These are phyloP conservation scores for Colletotrichum eremochloae DNA, from an alignment of 2,329 filamentous ascomycete species.

Conservation along the genomic window DNA sequence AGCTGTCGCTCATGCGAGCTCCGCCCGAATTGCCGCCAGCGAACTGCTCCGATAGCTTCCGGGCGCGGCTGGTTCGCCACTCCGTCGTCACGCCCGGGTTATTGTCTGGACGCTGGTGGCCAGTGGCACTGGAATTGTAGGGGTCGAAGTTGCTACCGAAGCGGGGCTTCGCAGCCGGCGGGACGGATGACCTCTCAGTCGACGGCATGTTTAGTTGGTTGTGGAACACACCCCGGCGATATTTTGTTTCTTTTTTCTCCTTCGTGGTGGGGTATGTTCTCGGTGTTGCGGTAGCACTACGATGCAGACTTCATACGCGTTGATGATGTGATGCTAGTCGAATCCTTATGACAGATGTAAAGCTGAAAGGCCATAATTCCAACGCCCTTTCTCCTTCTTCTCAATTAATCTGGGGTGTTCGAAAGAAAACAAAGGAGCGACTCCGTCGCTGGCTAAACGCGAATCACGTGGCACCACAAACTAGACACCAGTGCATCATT, in stretches of 20 bases:
- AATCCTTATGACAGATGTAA: not conserved
- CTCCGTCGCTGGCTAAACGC: constrained; percentile 8
- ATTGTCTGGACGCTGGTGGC: constrained; percentile 83
- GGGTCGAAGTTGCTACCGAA: constrained; percentile 69
- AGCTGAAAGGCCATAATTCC: constrained; percentile 1
- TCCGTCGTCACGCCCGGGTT: constrained; percentile 67
- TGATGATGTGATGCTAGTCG: constrained; percentile 8
- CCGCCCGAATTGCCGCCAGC: constrained; percentile 68
- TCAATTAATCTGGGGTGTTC: not conserved
- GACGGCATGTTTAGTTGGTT: constrained; percentile 16
- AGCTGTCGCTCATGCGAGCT: constrained; percentile 72
- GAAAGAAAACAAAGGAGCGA: constrained; percentile 23
- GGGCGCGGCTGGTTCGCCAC: constrained; percentile 79
- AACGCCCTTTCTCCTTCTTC: not conserved
- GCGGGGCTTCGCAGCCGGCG: constrained; percentile 57
- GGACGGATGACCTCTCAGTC: constrained; percentile 35
- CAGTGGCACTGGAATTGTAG: constrained; percentile 81
- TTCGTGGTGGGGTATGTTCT: constrained; percentile 1
- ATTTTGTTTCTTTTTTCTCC: constrained; percentile 1
- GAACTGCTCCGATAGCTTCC: constrained; percentile 80
- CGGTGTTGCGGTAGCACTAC: not conserved
- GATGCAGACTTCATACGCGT: constrained; percentile 13
- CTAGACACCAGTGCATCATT: constrained; percentile 27
- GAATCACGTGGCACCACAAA: constrained; percentile 28
- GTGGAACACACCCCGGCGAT: not conserved